Evolutionary conservation across 768 basidiomycete species (phyloP).

Genomic region (Erythrobasidium yunnanense): DNA sequence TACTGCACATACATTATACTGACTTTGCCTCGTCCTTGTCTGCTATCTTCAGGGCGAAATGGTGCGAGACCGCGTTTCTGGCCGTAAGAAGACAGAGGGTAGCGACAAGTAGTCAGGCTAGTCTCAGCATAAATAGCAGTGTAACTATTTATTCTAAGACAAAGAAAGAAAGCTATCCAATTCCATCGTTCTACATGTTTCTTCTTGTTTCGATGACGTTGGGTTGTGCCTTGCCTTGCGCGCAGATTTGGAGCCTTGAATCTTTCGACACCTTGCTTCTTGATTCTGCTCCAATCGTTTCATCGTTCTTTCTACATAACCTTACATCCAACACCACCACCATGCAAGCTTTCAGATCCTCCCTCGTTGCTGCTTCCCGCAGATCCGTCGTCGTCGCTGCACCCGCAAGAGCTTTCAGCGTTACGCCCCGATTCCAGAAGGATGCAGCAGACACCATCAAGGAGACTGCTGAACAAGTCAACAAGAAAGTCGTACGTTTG

Average conservation of each 20-base stretch:
- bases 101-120: too few relatives aligned
- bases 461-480: constrained; percentile 1
- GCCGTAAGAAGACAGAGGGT: too few relatives aligned
- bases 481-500: neutral
- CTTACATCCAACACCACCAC: neutral
- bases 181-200: too few relatives aligned
- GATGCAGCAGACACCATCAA: constrained; percentile 5
- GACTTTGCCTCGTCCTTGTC: neutral
- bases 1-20: neutral
- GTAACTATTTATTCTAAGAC: too few relatives aligned
- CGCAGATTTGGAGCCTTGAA: too few relatives aligned
- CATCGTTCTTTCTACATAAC: too few relatives aligned
- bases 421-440: neutral
- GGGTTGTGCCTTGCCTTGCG: too few relatives aligned
- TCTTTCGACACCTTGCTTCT: too few relatives aligned
- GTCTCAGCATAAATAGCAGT: too few relatives aligned
- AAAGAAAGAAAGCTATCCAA: too few relatives aligned
- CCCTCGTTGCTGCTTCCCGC: neutral
- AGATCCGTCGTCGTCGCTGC: neutral
- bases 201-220: too few relatives aligned
- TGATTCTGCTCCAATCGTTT: too few relatives aligned
- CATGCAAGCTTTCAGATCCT: constrained; percentile 23
- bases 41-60: neutral
- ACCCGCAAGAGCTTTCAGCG: neutral
- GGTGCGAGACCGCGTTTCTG: neutral